A percentile compares a stretch with the other conserved stretches of the same genome.
These are phyloP conservation scores for Lycium barbarum DNA, from an alignment of 257 asterid species.

Conservation along the genomic window DNA sequence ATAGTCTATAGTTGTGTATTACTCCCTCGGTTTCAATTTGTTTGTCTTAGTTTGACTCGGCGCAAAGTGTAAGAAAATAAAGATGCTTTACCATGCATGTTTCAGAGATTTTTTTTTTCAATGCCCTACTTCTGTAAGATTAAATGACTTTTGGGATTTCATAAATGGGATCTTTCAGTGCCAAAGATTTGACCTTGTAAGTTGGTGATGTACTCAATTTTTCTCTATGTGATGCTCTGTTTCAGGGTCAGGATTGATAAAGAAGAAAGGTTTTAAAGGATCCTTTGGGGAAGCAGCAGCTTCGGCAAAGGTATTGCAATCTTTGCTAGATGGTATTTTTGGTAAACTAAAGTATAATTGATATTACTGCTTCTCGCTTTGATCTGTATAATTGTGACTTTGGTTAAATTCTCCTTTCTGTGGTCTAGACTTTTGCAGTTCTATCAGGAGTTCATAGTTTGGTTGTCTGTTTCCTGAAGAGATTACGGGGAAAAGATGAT, in stretches of 20 bases:
- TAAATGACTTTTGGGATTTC: background rate
- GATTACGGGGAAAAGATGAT: slow-evolving; percentile 89
- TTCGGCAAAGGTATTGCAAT: slow-evolving; percentile 74
- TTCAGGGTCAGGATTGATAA: slow-evolving; percentile 74
- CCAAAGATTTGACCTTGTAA: background rate
- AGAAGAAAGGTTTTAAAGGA: slow-evolving; percentile 79
- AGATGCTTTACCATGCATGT: background rate
- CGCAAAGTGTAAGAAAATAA: too few relatives aligned
- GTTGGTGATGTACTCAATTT: slow-evolving; percentile 15
- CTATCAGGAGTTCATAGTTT: slow-evolving; percentile 90
- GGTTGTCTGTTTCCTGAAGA: slow-evolving; percentile 84
- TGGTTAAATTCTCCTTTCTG: background rate
- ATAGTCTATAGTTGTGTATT: background rate
- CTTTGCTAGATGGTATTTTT: background rate
- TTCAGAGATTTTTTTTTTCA: background rate
- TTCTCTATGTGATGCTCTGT: background rate
- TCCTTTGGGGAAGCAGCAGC: slow-evolving; percentile 81
- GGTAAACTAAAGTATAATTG: background rate
- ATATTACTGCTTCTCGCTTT: background rate
- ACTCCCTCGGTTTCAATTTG: too few relatives aligned
- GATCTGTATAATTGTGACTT: background rate
- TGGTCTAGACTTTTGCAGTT: slow-evolving; percentile 79
- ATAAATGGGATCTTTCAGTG: background rate
- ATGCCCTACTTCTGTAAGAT: background rate
- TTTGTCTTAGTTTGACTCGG: too few relatives aligned